Base-by-base conservation (phyloP, 768 basidiomycete genomes). In the Glaciozyma martinii region DNA sequence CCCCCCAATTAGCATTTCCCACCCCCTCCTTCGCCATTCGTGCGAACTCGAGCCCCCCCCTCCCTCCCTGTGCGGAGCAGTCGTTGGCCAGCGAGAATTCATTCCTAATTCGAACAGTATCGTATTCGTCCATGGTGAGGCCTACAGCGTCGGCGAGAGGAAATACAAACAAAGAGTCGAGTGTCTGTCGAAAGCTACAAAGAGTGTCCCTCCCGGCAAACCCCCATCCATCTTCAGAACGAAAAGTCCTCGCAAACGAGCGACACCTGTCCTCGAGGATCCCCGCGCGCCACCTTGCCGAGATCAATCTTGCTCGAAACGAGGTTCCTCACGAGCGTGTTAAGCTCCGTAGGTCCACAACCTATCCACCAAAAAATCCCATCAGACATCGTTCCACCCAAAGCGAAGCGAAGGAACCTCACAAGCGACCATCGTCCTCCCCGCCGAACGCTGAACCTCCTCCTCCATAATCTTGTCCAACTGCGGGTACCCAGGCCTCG, bases 281-380 rank as follows among this genome's bases (percentile, higher is more conserved):
- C 65, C 18, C 68, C 86, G 55, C 77, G 76, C 63, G 79, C 71
- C 65, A 85, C 78, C 62, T 81, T 79, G 37, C 68, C 70, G 27
- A 85, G 82, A 72, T 82, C 79, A 65, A 87, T 86, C 63, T 84
- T 82, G 37, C 79, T 75, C 1, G 85, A 80, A 13, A 88, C 80
- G 49, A 82, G 77, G 74, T 86, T 85, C 49, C 88, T 79, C 12
- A 89, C 81, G 71, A 86, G 77, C 8, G 81, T 83, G 73, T 87
- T 86, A 58, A 89, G 78, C 10, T 85, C 83, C 0, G 80, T 79
- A 0, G 88, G 88, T 2, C 88, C 88, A 71, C 88, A 89, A 70
- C 85, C 86, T 86, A 66, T n/a, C 44, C 43, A 58, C 49, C 23
- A 53, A 50, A 29, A 40, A 46, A 42, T 52, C 30, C 32, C 56